Base-by-base conservation (phyloP, 2,329 filamentous ascomycete species). In the Aspergillus pseudoglaucus region DNA sequence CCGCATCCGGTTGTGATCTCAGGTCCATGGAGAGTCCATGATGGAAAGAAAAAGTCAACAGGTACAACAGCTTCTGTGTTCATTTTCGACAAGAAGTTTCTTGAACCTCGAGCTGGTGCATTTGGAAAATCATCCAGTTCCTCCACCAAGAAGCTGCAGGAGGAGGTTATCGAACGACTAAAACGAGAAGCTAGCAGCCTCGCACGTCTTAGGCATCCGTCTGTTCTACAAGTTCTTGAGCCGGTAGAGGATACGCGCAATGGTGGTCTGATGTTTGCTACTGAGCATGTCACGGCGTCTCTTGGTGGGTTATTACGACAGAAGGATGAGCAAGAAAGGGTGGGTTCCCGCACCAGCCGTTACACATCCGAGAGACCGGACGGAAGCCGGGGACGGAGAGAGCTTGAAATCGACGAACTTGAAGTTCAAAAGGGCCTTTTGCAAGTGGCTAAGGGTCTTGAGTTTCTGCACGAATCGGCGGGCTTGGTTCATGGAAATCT, bases 341-440 rank as follows among this genome's bases (percentile, higher is more conserved):
- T 81, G 0, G 82, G 84, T 37, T 83, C 87, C 9, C 77, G 88
- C 51, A 76, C 83, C 3, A 90, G 88, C 65, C 84, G 88, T 57
- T 93, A 84, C 70, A 85, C 93, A 47, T 83, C 87, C 1, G 88
- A 93, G 61, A 86, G 90, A 56, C 75, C 84, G 1, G 85, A 90
- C 56, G 87, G 87, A 32, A 82, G 81, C 44, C 78, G 82, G 55
- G 79, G 83, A 58, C 77, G 88, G 59, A 79, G 87, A 58, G 90
- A 97, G 62, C 70, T 96, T 12, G 91, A 97, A 66, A 88, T 98
- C 52, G 93, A 98, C 64, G 93, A 97, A 71, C 75, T 98, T 50
- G 93, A 98, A 69, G 94, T 97, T 59, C 93, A 98, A 67, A 98
- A 98, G 70, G 93, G 93, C 0, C 69, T 98, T 53, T 73, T 97